These are phyloP conservation scores for Nemania sp. DNA, from an alignment of 2,329 filamentous ascomycete genomes.

Conservation along the genomic window DNA sequence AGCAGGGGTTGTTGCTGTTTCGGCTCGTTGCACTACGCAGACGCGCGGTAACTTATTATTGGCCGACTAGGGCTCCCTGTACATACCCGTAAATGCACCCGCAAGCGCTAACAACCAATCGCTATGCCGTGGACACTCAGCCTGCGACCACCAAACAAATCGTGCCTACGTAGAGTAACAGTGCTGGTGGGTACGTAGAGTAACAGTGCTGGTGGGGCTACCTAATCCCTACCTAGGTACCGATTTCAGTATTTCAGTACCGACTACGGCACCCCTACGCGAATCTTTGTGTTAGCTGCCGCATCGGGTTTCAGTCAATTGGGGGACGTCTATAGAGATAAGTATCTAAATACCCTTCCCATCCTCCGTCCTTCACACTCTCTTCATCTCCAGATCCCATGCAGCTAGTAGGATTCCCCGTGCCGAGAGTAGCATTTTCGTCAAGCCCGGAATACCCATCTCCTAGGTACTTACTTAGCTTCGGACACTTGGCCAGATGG, in stretches of 20 bases:
- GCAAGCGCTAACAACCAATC: conserved; percentile 42
- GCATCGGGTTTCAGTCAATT: too few species aligned
- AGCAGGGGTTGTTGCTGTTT: conserved; percentile 40
- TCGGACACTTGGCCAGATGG: too few species aligned
- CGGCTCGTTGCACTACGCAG: conserved; percentile 32
- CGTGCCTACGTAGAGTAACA: not conserved
- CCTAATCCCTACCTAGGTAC: too few species aligned
- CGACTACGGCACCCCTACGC: not conserved
- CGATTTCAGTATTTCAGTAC: not conserved
- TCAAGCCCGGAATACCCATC: too few species aligned
- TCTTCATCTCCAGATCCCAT: too few species aligned
- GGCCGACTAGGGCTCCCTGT: conserved; percentile 30
- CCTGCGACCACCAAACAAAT: not conserved
- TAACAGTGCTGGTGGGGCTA: not conserved
- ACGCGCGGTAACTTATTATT: conserved; percentile 48
- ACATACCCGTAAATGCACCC: conserved; percentile 17
- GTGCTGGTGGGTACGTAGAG: not conserved
- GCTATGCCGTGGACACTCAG: conserved; percentile 13
- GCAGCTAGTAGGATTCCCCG: too few species aligned
- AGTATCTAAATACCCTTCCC: too few species aligned
- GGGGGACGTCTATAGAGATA: too few species aligned
- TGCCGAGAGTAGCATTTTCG: too few species aligned
- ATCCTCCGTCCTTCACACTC: too few species aligned
- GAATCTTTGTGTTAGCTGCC: too few species aligned
- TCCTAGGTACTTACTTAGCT: too few species aligned